Percentiles rank a stretch among this genome's conserved stretches.
Conservation (phyloP, 805 yeast species). For the Kuraishia floccosa region DNA sequence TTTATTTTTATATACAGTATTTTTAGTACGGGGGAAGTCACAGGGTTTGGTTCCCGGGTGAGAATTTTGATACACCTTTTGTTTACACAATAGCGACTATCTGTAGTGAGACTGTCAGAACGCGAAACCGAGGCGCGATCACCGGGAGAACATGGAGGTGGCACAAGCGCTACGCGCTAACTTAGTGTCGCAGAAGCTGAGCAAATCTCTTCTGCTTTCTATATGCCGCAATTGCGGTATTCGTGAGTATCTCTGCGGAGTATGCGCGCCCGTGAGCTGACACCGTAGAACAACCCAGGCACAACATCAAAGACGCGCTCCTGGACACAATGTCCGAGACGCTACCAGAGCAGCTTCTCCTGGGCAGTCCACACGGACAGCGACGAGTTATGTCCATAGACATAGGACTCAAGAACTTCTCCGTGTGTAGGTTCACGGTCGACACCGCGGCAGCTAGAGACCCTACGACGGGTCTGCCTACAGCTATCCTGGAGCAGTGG, state of each 20-base stretch:
- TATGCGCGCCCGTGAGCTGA: neutral
- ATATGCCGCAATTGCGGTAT: slow-evolving; percentile 2
- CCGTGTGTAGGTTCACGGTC: slow-evolving; percentile 13
- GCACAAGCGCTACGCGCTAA: neutral
- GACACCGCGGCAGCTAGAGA: neutral
- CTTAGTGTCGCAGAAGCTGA: slow-evolving; percentile 1
- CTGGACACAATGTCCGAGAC: neutral
- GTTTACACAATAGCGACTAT: too few relatives aligned
- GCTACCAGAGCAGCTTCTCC: neutral
- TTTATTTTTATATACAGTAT: too few relatives aligned
- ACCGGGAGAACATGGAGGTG: too few relatives aligned
- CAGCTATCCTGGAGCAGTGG: slow-evolving; percentile 20
- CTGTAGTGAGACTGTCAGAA: too few relatives aligned
- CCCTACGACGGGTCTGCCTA: too few relatives aligned
- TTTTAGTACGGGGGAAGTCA: too few relatives aligned
- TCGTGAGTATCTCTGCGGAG: neutral
- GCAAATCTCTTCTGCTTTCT: slow-evolving; percentile 1
- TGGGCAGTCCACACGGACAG: slow-evolving; percentile 1
- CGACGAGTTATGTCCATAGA: slow-evolving; percentile 17
- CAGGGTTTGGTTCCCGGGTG: too few relatives aligned
- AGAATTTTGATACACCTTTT: too few relatives aligned
- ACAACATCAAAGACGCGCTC: neutral
- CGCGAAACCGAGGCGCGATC: too few relatives aligned
- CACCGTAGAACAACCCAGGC: neutral
- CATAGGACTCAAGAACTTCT: slow-evolving; percentile 21